phyloP scores from a whole-genome alignment of 805 yeast genomes.

The Wickerhamomyces silvicola region DNA sequence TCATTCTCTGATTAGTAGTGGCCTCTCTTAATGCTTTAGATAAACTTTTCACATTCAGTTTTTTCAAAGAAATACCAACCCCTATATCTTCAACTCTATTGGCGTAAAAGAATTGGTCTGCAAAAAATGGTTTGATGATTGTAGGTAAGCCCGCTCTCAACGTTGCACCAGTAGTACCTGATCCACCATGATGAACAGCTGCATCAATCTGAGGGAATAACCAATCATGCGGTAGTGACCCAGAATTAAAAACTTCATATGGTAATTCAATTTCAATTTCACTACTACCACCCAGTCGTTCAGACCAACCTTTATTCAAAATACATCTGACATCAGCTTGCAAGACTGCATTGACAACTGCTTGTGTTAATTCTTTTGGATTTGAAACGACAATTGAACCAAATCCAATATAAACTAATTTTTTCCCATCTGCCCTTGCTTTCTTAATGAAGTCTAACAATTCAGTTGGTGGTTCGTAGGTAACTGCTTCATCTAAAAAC shows the following conservation, averaged over 20 bases:
- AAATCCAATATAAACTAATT: slow-evolving; percentile 87
- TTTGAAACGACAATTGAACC: slow-evolving; percentile 91
- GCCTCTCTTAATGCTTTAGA: slow-evolving; percentile 65
- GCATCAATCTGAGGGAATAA: slow-evolving; percentile 83
- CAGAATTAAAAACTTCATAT: slow-evolving; percentile 58
- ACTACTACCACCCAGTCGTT: slow-evolving; percentile 41
- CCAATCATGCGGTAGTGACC: slow-evolving; percentile 90
- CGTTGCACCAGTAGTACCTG: slow-evolving; percentile 94
- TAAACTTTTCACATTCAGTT: slow-evolving; percentile 57
- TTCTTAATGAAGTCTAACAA: slow-evolving; percentile 51
- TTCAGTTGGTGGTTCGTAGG: slow-evolving; percentile 54
- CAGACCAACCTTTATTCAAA: slow-evolving; percentile 93
- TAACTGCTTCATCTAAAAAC: slow-evolving; percentile 67
- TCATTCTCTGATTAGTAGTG: slow-evolving; percentile 58
- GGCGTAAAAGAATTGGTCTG: slow-evolving; percentile 93
- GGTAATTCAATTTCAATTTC: slow-evolving; percentile 48
- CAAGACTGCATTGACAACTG: slow-evolving; percentile 71
- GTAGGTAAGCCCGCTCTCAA: slow-evolving; percentile 84
- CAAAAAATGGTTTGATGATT: slow-evolving; percentile 89
- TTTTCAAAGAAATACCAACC: slow-evolving; percentile 66
- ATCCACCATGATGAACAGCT: slow-evolving; percentile 96
- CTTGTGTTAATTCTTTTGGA: slow-evolving; percentile 69
- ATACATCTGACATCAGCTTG: slow-evolving; percentile 82
- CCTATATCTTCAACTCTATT: slow-evolving; percentile 83
- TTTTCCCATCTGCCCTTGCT: slow-evolving; percentile 57